Percentiles rank a stretch among this genome's conserved stretches.
These are phyloP conservation scores for Saturnispora mendoncae DNA, from an alignment of 805 yeast genomes.

Conservation along the genomic window DNA sequence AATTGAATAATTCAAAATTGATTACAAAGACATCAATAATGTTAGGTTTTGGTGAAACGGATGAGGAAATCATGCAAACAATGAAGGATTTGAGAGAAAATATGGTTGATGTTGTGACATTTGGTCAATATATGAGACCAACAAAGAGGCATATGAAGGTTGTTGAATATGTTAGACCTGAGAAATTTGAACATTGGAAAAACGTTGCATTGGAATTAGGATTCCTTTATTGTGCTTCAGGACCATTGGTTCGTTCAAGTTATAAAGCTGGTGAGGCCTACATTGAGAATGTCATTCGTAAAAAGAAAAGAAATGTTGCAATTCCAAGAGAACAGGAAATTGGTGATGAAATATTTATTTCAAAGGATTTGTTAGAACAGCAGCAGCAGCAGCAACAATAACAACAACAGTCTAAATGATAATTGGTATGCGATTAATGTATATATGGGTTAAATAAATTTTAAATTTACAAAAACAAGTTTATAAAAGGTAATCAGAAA, in stretches of 20 bases:
- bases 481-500: neutral
- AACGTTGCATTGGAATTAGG: slow-evolving; percentile 81
- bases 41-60: slow-evolving; percentile 96
- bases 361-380: slow-evolving; percentile 18
- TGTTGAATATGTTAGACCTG: slow-evolving; percentile 89
- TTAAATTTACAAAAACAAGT: neutral
- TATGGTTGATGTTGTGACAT: slow-evolving; percentile 88
- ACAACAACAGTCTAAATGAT: neutral
- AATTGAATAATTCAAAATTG: slow-evolving; percentile 60
- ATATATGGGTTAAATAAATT: neutral
- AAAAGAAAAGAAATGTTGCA: slow-evolving; percentile 46
- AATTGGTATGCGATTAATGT: neutral
- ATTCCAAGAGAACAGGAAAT: slow-evolving; percentile 26
- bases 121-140: slow-evolving; percentile 99
- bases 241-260: slow-evolving; percentile 92
- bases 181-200: slow-evolving; percentile 90
- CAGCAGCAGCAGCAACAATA: neutral
- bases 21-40: slow-evolving; percentile 90
- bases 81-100: slow-evolving; percentile 66
- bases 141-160: slow-evolving; percentile 98
- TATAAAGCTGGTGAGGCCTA: slow-evolving; percentile 98
- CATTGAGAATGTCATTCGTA: slow-evolving; percentile 84
- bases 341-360: slow-evolving; percentile 25
- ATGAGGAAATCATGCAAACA: slow-evolving; percentile 75
- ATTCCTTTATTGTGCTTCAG: slow-evolving; percentile 92